Evolutionary conservation across 306 rosid species (phyloP).

Genomic region (Pachyrhizus erosus): DNA sequence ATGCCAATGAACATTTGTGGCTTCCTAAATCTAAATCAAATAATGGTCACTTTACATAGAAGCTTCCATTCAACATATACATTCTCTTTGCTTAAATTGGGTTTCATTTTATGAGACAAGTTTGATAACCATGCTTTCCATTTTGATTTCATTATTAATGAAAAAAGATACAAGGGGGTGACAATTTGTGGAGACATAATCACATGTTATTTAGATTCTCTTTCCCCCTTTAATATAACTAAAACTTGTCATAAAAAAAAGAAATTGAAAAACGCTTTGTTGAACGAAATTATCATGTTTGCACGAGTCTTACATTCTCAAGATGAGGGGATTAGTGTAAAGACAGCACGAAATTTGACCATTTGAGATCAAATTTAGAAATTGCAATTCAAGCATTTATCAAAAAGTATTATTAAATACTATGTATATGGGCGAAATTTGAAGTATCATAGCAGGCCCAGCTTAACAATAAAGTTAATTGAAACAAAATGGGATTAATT

Average conservation of each 20-base stretch:
- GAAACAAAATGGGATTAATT: neutral
- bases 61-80: neutral
- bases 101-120: neutral
- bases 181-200: neutral
- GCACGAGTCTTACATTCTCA: neutral
- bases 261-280: neutral
- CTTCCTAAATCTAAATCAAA: neutral
- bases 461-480: neutral
- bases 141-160: neutral
- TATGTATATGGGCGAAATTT: neutral
- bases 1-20: neutral
- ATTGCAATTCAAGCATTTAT: neutral
- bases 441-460: neutral
- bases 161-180: neutral
- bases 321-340: neutral
- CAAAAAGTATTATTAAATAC: neutral
- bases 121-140: neutral
- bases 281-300: neutral
- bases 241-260: neutral
- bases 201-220: neutral
- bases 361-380: neutral
- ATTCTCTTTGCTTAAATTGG: conserved; percentile 5
- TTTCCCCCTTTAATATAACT: neutral
- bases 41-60: neutral
- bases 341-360: neutral